Base-by-base conservation (phyloP, 2,329 filamentous ascomycete genomes). In the Fusarium sp. region DNA sequence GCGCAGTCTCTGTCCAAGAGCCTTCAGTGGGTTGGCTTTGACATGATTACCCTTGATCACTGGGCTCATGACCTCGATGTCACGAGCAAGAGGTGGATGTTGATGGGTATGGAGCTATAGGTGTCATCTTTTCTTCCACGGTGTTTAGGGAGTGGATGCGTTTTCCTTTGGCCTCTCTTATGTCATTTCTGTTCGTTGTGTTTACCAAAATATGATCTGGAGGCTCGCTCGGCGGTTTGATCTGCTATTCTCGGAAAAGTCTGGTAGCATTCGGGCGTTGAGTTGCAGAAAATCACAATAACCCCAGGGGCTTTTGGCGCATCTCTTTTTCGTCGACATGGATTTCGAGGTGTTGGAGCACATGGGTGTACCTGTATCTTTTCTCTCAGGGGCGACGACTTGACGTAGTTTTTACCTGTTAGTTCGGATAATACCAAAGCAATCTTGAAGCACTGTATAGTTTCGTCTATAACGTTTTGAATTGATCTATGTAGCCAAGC, bases 1-100 rank as follows among this genome's bases (percentile, higher is more conserved):
- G 84, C 88, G 62, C 89, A 91, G 73, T 85, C 90, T 62, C 85
- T 95, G 73, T 89, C 92, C 76, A 94, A 92, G 80, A 95, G 94
- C 76, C 88, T 98, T 54, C 93, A 94, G 79, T 98, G 95, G 95
- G 95, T 97, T 70, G 95, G 95, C 59, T 97, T 97, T 78, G 92
- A 93, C 77, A 87, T 95, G 72, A 90, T 90, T 52, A 95, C 93
- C 27, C 86, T 98, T 44, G 91, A 94, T 73, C 88, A 89, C 73
- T 97, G 94, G 91, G 87, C 89, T 15, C 83, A 85, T 47, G 85
- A 86, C 40, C 78, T 87, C 58, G 89, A 92, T 68, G 87, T 91
- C 56, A 90, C 92, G 53, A 97, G 94, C 82, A 83, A 90, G 55
- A 86, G 86, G 75, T 98, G 95, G 95, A 81, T 97, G 63, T 94